Conservation (phyloP, 306 rosid species). For the Sophora flavescens region DNA sequence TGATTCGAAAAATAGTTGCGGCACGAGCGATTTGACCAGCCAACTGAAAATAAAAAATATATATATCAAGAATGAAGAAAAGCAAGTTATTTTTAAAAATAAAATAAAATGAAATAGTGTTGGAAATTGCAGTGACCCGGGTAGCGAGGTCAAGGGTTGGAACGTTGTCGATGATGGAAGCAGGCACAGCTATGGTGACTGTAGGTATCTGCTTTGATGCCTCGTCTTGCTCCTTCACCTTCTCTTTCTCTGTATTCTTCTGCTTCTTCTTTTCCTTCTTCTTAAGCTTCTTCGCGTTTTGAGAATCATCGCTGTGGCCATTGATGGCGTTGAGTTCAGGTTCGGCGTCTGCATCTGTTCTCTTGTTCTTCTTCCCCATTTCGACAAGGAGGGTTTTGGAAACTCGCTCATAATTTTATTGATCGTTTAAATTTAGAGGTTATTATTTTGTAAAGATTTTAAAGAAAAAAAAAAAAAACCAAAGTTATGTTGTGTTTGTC, state of each 20-base stretch:
- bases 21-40: constrained; percentile 99
- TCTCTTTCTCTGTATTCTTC: constrained; percentile 25
- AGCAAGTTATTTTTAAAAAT: not conserved
- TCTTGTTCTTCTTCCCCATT: constrained; percentile 87
- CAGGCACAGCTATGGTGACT: constrained; percentile 82
- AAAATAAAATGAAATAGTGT: too few species aligned
- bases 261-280: constrained; percentile 54
- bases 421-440: too few species aligned
- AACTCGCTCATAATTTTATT: not conserved
- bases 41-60: constrained; percentile 55
- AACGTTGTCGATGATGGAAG: constrained; percentile 89
- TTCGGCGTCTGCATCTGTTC: constrained; percentile 48
- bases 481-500: too few species aligned
- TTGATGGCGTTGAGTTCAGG: constrained; percentile 16
- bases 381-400: constrained; percentile 3
- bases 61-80: not conserved
- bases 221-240: constrained; percentile 18
- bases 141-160: constrained; percentile 92
- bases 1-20: constrained; percentile 88
- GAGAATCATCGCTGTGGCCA: constrained; percentile 47
- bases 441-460: too few species aligned
- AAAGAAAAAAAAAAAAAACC: too few species aligned
- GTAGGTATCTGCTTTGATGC: constrained; percentile 57
- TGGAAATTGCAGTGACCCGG: constrained; percentile 53
- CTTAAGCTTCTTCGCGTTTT: constrained; percentile 47